Evolutionary conservation across 2,329 filamentous ascomycete genomes (phyloP), one percentile per base, ranked within the genome.

Genomic region (Cercospora beticola): DNA sequence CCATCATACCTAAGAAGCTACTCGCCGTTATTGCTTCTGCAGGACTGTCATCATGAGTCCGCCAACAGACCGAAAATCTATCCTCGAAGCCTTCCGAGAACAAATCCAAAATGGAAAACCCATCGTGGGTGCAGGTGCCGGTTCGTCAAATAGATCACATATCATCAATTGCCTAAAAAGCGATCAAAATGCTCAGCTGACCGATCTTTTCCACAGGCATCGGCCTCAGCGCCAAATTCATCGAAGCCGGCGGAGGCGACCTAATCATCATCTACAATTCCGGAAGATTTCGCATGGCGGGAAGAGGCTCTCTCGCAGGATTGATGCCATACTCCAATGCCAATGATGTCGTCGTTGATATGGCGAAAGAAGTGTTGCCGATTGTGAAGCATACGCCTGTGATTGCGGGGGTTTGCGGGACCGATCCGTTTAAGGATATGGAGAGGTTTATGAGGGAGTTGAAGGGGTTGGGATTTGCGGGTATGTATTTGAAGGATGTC

Each of bases 271-370:
- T 72, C 57, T 72, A 72, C 82, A 92, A 92, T 78, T 89, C 87
- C 43, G 90, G 90, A 0, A 85, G 89, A 4, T 92, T 89, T 76
- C 87, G 90, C 9, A 92, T 92, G 90, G 89, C 89, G 0, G 90
- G 90, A 0, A 82, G 87, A 52, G 90, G 90, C 0, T 91, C 88
- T 0, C 79, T 92, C 10, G 89, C 90, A 0, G 90, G 90, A 0
- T 78, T 91, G 61, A 90, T 91, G 88, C 89, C 89, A 0, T 92
- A 90, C 75, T 87, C 88, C 4, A 89, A 91, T 75, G 89, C 90
- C 4, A 91, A 92, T 73, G 86, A 89, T 69, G 85, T 91, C 2
- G 89, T 92, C 0, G 79, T 91, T 0, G 88, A 90, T 36, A 92
- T 92, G 89, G 87, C 89, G 0, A 83, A 81, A 12, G 90, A 92